Evolutionary conservation across 2,329 filamentous ascomycete species (phyloP).

Genomic region (Gaeumannomyces tritici): DNA sequence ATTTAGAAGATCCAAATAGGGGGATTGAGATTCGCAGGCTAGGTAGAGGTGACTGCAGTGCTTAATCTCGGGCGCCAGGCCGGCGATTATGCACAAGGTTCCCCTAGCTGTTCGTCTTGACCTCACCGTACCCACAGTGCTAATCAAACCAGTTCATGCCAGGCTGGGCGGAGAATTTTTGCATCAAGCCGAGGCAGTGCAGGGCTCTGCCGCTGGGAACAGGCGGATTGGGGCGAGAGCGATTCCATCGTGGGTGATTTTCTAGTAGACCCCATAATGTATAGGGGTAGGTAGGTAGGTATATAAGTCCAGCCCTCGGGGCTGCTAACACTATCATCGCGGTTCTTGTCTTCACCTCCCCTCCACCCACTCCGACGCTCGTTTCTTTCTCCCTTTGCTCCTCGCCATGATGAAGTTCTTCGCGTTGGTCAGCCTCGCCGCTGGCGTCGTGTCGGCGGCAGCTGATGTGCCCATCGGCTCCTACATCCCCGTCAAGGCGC

Average conservation of each 20-base stretch:
- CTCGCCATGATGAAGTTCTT: neutral
- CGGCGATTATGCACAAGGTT: too few species aligned
- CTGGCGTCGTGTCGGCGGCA: neutral
- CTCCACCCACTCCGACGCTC: neutral
- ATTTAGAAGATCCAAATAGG: too few species aligned
- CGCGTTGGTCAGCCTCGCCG: neutral
- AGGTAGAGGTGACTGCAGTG: too few species aligned
- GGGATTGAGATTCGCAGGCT: neutral
- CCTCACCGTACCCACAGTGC: too few species aligned
- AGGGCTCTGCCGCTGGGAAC: too few species aligned
- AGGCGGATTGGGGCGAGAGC: neutral
- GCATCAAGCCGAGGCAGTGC: neutral
- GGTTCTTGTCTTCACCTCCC: neutral
- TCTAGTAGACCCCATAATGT: too few species aligned
- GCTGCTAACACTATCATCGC: neutral
- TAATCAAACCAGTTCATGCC: neutral
- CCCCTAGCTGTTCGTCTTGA: too few species aligned
- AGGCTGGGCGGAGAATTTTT: neutral
- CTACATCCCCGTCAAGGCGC: conserved; percentile 1
- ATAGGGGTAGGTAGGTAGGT: too few species aligned
- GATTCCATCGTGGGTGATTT: neutral
- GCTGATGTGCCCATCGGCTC: neutral
- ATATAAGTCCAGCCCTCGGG: neutral
- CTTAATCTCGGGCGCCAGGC: too few species aligned
- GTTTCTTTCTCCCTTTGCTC: neutral